A percentile compares a stretch with the other conserved stretches of the same genome.
phyloP scores from a whole-genome alignment of 768 basidiomycete species.

The Cystoderma amianthinum region DNA sequence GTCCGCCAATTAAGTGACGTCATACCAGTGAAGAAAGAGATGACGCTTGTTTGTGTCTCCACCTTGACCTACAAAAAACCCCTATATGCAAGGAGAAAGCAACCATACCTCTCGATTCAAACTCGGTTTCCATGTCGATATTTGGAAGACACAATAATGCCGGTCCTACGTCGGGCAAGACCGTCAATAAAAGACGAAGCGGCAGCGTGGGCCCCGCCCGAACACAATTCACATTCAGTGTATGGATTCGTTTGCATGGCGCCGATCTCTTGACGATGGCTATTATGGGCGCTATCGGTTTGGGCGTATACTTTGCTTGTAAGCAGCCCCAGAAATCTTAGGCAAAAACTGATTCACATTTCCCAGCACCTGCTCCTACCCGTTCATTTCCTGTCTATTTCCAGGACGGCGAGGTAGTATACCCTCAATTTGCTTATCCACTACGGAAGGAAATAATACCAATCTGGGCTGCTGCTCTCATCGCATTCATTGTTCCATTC shows the following conservation, averaged over 20 bases:
- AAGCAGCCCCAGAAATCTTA: conserved; percentile 6
- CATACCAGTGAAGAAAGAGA: no score
- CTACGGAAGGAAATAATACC: conserved; percentile 45
- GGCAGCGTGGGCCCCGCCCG: no score
- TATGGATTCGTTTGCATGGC: conserved; percentile 40
- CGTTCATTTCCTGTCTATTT: conserved; percentile 38
- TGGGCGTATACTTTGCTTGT: conserved; percentile 48
- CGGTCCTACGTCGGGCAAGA: no score
- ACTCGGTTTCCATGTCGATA: no score
- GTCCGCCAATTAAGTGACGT: no score
- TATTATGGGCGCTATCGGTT: conserved; percentile 44
- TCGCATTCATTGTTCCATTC: conserved; percentile 49
- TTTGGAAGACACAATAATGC: no score
- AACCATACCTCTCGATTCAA: no score
- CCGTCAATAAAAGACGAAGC: no score
- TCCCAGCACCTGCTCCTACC: conserved; percentile 31
- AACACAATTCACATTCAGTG: no score
- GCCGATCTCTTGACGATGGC: conserved; percentile 51
- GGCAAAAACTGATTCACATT: neutral
- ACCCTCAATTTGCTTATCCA: conserved; percentile 46
- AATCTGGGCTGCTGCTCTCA: conserved; percentile 43
- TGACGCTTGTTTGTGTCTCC: no score
- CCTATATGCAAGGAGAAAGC: no score
- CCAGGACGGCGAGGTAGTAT: conserved; percentile 40
- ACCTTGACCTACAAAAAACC: no score